Conservation (phyloP, 345 rosid genomes). For the Raphanus sativus region DNA sequence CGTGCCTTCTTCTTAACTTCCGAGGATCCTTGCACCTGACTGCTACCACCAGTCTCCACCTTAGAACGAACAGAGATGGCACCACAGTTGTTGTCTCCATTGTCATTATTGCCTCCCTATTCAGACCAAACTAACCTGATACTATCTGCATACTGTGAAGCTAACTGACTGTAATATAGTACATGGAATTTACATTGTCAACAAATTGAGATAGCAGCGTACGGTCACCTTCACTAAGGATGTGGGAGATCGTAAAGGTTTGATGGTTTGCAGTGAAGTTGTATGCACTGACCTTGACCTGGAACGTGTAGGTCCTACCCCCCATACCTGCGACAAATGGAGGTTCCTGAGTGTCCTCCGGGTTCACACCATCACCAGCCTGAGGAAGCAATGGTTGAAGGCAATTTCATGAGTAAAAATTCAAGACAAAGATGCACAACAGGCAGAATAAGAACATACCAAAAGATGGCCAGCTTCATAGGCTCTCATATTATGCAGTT, state of each 20-base stretch:
- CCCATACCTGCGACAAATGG: neutral
- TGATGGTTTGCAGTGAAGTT: neutral
- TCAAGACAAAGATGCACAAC: neutral
- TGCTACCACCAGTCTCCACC: neutral
- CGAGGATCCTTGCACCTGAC: neutral
- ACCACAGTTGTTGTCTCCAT: neutral
- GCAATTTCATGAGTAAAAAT: neutral
- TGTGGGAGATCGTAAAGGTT: neutral
- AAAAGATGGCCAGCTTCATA: neutral
- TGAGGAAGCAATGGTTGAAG: neutral
- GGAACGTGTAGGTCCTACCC: neutral
- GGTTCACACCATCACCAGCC: neutral
- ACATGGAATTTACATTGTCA: neutral
- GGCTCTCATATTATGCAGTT: neutral
- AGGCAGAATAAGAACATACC: neutral
- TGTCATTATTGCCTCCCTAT: neutral
- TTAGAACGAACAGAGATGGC: neutral
- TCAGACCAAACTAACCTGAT: neutral
- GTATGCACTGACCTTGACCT: neutral
- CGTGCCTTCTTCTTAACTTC: neutral
- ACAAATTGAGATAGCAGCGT: neutral
- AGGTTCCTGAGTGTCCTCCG: neutral
- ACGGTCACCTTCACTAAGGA: neutral
- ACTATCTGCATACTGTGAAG: neutral
- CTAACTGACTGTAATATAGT: neutral